Evolutionary conservation across 2,329 filamentous ascomycete species (phyloP).

Genomic region (Penicillium janthinellum): DNA sequence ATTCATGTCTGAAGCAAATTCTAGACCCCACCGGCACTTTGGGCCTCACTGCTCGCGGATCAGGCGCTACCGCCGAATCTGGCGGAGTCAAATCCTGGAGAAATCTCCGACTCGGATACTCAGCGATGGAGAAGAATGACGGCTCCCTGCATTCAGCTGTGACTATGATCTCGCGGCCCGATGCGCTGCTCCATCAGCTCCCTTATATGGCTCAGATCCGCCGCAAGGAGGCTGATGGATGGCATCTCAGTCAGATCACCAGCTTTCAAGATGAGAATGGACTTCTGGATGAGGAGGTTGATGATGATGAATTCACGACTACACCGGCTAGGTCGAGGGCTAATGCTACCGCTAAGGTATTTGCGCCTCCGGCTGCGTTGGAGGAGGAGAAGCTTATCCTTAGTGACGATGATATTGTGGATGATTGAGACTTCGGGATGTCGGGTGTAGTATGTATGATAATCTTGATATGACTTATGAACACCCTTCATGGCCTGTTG

Average conservation of each 20-base stretch:
- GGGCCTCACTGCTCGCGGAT: conserved; percentile 42
- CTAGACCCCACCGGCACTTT: conserved; percentile 41
- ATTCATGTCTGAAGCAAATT: conserved; percentile 42
- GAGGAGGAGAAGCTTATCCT: conserved; percentile 69
- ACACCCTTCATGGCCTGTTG: neutral
- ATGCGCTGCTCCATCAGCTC: conserved; percentile 72
- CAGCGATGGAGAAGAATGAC: conserved; percentile 9
- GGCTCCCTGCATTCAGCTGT: conserved; percentile 9
- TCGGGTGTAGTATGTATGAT: neutral
- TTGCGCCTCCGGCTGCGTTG: conserved; percentile 32
- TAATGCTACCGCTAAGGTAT: conserved; percentile 29
- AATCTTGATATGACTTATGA: neutral
- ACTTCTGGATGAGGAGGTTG: conserved; percentile 51
- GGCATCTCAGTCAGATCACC: conserved; percentile 68
- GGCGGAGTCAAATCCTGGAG: conserved; percentile 44
- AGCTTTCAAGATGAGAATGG: conserved; percentile 49
- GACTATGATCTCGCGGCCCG: conserved; percentile 39
- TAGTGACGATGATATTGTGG: conserved; percentile 84
- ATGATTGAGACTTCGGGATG: conserved; percentile 47
- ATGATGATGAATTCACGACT: conserved; percentile 17
- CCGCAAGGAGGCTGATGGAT: conserved; percentile 43
- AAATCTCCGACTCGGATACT: conserved; percentile 18
- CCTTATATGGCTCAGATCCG: conserved; percentile 77
- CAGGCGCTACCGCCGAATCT: neutral
- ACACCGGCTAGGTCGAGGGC: conserved; percentile 40